Evolutionary conservation across 345 rosid genomes (phyloP).

Genomic region (Salix udensis): DNA sequence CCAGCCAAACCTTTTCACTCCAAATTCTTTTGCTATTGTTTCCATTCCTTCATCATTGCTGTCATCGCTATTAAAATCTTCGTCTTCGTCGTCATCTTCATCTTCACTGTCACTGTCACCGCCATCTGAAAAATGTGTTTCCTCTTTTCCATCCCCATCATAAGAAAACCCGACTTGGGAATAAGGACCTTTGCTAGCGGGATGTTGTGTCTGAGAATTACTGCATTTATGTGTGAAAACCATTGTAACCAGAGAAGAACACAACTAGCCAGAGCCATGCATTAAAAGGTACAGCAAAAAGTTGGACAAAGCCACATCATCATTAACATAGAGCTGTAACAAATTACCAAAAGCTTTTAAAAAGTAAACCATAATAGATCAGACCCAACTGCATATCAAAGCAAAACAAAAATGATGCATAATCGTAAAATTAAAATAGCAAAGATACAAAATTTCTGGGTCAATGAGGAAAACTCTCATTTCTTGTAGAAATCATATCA

Average conservation of each 20-base stretch:
- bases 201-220: conserved; percentile 53
- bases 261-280: not conserved
- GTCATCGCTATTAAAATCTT: conserved; percentile 88
- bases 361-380: not conserved
- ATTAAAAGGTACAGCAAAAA: not conserved
- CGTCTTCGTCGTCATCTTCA: conserved; percentile 79
- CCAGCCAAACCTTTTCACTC: conserved; percentile 93
- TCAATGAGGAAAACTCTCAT: not conserved
- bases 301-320: not conserved
- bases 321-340: not conserved
- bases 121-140: conserved; percentile 45
- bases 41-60: conserved; percentile 96
- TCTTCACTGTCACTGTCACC: conserved; percentile 65
- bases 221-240: conserved; percentile 5
- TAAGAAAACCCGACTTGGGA: conserved; percentile 95
- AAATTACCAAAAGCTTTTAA: not conserved
- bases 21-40: conserved; percentile 83
- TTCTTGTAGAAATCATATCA: not conserved
- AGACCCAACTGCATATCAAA: not conserved
- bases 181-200: conserved; percentile 73
- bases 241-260: not conserved
- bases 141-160: conserved; percentile 64
- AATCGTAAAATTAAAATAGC: not conserved
- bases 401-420: not conserved
- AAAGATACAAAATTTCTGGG: not conserved